phyloP scores from a whole-genome alignment of 768 basidiomycete species.

The Boletus sensibilis region DNA sequence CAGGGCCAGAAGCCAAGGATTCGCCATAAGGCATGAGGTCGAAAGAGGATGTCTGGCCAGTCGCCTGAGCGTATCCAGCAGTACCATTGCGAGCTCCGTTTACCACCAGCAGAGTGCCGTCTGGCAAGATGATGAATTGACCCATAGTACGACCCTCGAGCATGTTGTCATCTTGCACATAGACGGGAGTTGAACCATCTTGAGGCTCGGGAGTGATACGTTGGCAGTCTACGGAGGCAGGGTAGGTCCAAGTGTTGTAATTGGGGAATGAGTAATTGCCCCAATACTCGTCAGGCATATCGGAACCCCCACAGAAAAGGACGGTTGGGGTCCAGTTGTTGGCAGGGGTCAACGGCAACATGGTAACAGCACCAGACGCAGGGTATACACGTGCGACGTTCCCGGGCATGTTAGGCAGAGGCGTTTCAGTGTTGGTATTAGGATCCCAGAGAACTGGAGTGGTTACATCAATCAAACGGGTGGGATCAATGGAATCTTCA shows the following conservation, averaged over 20 bases:
- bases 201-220: conserved; percentile 84
- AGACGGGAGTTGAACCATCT: conserved; percentile 59
- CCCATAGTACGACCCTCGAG: conserved; percentile 85
- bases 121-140: conserved; percentile 82
- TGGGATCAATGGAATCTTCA: neutral
- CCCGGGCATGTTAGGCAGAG: conserved; percentile 70
- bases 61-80: conserved; percentile 75
- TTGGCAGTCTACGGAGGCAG: conserved; percentile 73
- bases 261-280: conserved; percentile 75
- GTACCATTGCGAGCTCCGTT: conserved; percentile 87
- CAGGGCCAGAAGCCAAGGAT: conserved; percentile 78
- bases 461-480: neutral
- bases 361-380: conserved; percentile 84
- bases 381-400: conserved; percentile 82
- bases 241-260: conserved; percentile 71
- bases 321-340: conserved; percentile 87
- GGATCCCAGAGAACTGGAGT: conserved; percentile 52
- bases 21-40: conserved; percentile 67
- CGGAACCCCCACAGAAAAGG: conserved; percentile 87
- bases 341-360: conserved; percentile 87
- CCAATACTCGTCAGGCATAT: conserved; percentile 72
- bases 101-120: conserved; percentile 70
- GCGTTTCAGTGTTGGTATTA: conserved; percentile 53
- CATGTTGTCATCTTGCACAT: conserved; percentile 75
- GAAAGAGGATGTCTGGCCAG: conserved; percentile 42